Conservation (phyloP, 768 basidiomycete species). For the Xanthoconium purpureum region DNA sequence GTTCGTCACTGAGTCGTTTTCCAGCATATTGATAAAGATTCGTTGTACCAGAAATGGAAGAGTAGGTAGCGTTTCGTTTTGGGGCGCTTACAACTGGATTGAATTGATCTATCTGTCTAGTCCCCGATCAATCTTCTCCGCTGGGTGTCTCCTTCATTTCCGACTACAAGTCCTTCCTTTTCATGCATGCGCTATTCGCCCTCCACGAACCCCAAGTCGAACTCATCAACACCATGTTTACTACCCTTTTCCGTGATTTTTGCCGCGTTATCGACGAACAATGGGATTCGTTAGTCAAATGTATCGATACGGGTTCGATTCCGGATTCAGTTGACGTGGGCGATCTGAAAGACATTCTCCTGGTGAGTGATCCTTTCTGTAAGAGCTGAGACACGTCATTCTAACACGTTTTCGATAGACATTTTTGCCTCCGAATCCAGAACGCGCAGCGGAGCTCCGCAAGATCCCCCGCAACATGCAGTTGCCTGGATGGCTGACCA, state of each 20-base stretch:
- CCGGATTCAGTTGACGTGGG: constrained; percentile 12
- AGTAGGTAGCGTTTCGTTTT: constrained; percentile 1
- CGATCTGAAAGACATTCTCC: constrained; percentile 13
- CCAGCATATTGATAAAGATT: constrained; percentile 17
- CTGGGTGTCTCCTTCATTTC: constrained; percentile 17
- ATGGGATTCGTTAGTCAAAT: constrained; percentile 20
- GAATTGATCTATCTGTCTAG: constrained; percentile 1
- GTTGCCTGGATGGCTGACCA: constrained; percentile 19
- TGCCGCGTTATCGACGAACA: constrained; percentile 19
- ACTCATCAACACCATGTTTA: constrained; percentile 23
- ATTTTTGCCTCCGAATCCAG: constrained; percentile 15
- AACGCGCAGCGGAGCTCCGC: constrained; percentile 18
- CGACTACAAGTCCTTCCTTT: constrained; percentile 22
- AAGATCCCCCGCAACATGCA: constrained; percentile 1
- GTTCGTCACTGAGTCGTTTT: neutral
- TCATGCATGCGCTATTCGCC: constrained; percentile 22
- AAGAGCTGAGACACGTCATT: neutral
- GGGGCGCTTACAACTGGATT: no score
- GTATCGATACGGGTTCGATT: constrained; percentile 14
- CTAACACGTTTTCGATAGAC: neutral
- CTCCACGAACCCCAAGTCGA: constrained; percentile 20
- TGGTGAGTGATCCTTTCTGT: neutral
- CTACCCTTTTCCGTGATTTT: constrained; percentile 21
- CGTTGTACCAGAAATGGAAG: neutral
- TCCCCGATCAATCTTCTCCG: constrained; percentile 15